Evolutionary conservation across 2,329 filamentous ascomycete genomes (phyloP).

Genomic region (Xylariales sp.): DNA sequence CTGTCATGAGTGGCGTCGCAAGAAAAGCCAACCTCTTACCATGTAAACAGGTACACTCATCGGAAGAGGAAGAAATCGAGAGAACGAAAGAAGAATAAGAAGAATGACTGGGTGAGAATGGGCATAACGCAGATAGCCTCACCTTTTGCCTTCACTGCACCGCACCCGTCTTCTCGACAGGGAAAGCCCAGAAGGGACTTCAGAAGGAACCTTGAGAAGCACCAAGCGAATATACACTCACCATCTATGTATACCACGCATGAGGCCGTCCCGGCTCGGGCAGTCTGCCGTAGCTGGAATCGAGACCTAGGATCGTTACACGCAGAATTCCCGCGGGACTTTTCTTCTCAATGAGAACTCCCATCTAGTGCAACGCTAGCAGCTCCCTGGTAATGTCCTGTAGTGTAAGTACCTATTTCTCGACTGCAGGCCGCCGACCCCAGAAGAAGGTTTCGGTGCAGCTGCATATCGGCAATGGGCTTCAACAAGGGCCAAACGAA

Average conservation of each 20-base stretch:
- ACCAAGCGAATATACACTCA: neutral
- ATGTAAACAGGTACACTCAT: neutral
- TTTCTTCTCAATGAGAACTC: conserved; percentile 17
- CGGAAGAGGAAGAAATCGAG: neutral
- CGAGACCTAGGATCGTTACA: conserved; percentile 23
- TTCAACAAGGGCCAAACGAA: conserved; percentile 34
- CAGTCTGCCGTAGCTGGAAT: conserved; percentile 29
- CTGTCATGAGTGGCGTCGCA: conserved; percentile 10
- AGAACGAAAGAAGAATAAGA: neutral
- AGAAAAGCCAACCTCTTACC: conserved; percentile 7
- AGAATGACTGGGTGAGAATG: neutral
- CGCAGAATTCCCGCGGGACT: conserved; percentile 21
- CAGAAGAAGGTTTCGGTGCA: conserved; percentile 46
- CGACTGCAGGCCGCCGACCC: conserved; percentile 45
- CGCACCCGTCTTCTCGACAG: neutral
- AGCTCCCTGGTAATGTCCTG: conserved; percentile 9
- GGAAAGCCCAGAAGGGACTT: neutral
- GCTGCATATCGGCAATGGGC: conserved; percentile 43
- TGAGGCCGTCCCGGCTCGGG: conserved; percentile 23
- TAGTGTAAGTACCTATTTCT: conserved; percentile 13
- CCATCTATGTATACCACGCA: neutral
- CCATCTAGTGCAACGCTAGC: conserved; percentile 31
- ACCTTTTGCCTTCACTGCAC: neutral
- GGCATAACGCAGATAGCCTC: neutral
- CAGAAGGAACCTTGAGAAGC: conserved; percentile 1